These are phyloP conservation scores for Botrytis tulipae DNA, from an alignment of 2,329 filamentous ascomycete genomes.

Conservation along the genomic window DNA sequence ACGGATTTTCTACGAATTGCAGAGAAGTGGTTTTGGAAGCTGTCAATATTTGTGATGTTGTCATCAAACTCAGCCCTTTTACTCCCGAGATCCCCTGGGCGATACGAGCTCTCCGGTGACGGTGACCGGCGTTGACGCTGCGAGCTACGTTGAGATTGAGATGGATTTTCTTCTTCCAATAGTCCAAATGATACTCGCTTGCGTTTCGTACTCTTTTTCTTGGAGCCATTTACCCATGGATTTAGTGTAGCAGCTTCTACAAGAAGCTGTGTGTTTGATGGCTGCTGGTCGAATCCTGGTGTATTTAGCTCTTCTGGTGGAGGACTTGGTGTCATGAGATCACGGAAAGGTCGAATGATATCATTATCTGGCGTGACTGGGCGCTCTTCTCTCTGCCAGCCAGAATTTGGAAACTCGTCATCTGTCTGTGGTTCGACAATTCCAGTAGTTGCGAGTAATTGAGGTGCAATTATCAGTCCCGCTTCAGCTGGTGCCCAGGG, in stretches of 20 bases:
- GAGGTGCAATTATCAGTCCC: not conserved
- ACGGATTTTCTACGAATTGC: not conserved
- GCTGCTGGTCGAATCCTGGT: not conserved
- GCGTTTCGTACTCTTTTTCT: conserved; percentile 23
- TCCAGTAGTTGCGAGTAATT: not conserved
- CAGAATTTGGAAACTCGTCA: conserved; percentile 2
- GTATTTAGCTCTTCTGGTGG: conserved; percentile 12
- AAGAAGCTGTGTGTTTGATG: conserved; percentile 31
- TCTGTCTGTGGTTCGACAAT: not conserved
- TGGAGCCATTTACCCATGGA: conserved; percentile 32
- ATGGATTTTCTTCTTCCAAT: conserved; percentile 14
- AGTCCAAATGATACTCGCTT: conserved; percentile 38
- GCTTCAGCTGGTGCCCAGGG: conserved; percentile 18
- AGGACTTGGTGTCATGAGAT: conserved; percentile 28
- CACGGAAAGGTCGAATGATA: conserved; percentile 29
- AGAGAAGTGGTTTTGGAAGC: conserved; percentile 29
- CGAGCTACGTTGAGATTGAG: not conserved
- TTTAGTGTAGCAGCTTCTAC: conserved; percentile 31
- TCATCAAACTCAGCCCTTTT: conserved; percentile 28
- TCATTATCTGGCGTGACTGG: conserved; percentile 23
- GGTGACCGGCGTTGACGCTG: conserved; percentile 25
- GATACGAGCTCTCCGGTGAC: conserved; percentile 24
- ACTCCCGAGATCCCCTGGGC: conserved; percentile 3
- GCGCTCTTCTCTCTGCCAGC: conserved; percentile 27
- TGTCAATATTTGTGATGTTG: conserved; percentile 18